Evolutionary conservation across 306 rosid genomes (phyloP).

Genomic region (Dalbergia cultrata): DNA sequence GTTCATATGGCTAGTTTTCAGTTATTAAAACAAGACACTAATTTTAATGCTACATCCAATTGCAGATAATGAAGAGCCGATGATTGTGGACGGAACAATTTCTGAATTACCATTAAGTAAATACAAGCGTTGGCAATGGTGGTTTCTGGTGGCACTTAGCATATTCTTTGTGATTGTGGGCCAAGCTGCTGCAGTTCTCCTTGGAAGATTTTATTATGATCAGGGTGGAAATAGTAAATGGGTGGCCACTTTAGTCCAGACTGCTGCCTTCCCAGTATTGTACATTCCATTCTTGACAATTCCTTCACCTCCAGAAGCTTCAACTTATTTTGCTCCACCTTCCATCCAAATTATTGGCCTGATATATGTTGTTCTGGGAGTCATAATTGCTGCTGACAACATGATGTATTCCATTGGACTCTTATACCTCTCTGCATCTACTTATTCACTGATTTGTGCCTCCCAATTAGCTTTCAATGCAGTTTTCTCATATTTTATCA

Average conservation of each 20-base stretch:
- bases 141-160: constrained; percentile 77
- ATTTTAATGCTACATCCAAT: constrained; percentile 15
- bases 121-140: constrained; percentile 86
- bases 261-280: constrained; percentile 80
- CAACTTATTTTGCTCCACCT: constrained; percentile 49
- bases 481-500: constrained; percentile 84
- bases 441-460: constrained; percentile 87
- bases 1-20: neutral
- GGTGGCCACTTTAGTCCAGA: constrained; percentile 95
- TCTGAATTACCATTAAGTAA: constrained; percentile 49
- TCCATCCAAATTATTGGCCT: constrained; percentile 51
- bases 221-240: constrained; percentile 94
- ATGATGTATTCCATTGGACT: constrained; percentile 86
- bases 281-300: constrained; percentile 64
- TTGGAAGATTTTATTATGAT: constrained; percentile 89
- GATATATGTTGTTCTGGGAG: constrained; percentile 72
- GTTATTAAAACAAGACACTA: neutral
- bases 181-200: constrained; percentile 84
- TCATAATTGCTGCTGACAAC: constrained; percentile 75
- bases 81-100: constrained; percentile 48
- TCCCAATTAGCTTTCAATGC: constrained; percentile 91
- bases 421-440: constrained; percentile 88
- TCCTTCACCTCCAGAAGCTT: constrained; percentile 55
- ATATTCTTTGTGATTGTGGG: constrained; percentile 74
- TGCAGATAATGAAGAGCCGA: constrained; percentile 69